Evolutionary conservation across 495 filamentous ascomycete genomes (phyloP), one percentile per base, ranked within the genome.

Genomic region (Podospora conica): DNA sequence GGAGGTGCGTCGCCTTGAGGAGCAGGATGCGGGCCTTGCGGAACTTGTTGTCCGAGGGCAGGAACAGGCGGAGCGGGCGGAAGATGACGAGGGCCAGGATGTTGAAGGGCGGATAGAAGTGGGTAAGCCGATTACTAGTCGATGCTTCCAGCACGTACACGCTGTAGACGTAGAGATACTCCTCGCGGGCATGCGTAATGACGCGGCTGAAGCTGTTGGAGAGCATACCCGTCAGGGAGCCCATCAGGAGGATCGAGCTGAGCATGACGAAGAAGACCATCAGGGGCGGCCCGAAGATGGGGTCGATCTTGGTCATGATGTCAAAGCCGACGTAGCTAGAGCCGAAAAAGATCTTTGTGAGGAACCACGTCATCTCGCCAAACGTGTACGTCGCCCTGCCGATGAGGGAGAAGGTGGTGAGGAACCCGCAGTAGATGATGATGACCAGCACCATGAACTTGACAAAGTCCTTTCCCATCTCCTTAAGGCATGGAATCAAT

Each of bases 401-500:
- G 64, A 98, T 85, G 66, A 97, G 86, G 1, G 91, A 89, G 72
- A 97, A 97, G 0, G 93, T 97, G 0, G 94, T 96, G 27, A 97
- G 78, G 79, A 97, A 98, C 65, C 93, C 93, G 64, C 82, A 69
- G 72, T 96, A 96, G 68, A 96, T 78, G 63, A 97, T 87, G 57
- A 90, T 77, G 22, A 98, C 91, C n/a, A 97, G 82, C 12, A 91
- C 87, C 73, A 94, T 85, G 75, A 97, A 97, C 67, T 94, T 94
- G 71, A 95, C 76, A 71, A 96, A 96, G 65, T 95, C 91, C 78
- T 93, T 96, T 21, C 91, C 93, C 92, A 95, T 95, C 77, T 95
- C 91, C 75, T 93, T 94, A 58, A 96, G 81, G 68, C 92, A 93
- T 3, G 91, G 92, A 64, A 96, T 92, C 78, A 86, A 66, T 6